These are phyloP conservation scores for Rhinocladiella mackenziei DNA, from an alignment of 2,329 filamentous ascomycete species.

Conservation along the genomic window DNA sequence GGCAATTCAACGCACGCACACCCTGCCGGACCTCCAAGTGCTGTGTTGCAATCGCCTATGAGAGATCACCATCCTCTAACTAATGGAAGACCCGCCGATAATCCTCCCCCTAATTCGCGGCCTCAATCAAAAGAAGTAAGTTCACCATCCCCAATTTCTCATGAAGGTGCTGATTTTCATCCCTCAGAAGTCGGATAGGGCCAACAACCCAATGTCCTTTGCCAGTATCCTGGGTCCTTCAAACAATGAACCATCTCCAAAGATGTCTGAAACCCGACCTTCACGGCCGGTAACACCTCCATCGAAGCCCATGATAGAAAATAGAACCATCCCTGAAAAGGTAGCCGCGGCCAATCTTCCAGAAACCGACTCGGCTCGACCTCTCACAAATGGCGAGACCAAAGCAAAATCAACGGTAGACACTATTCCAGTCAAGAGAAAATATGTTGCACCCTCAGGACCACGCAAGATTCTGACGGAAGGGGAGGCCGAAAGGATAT, in stretches of 20 bases:
- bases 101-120: slow-evolving; percentile 35
- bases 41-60: slow-evolving; percentile 41
- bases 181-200: slow-evolving; percentile 64
- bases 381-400: slow-evolving; percentile 19
- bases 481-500: slow-evolving; percentile 65
- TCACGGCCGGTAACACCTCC: slow-evolving; percentile 29
- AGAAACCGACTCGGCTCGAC: slow-evolving; percentile 27
- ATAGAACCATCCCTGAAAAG: slow-evolving; percentile 7
- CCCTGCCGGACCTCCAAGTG: slow-evolving; percentile 37
- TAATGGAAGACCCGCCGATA: slow-evolving; percentile 35
- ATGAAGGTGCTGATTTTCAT: slow-evolving; percentile 26
- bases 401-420: slow-evolving; percentile 37
- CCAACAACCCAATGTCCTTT: slow-evolving; percentile 88
- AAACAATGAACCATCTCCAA: slow-evolving; percentile 31
- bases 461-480: slow-evolving; percentile 52
- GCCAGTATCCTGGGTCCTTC: slow-evolving; percentile 69
- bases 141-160: slow-evolving; percentile 8
- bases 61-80: slow-evolving; percentile 39
- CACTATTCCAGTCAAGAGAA: slow-evolving; percentile 44
- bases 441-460: slow-evolving; percentile 56
- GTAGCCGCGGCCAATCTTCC: slow-evolving; percentile 24
- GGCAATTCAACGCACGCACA: slow-evolving; percentile 41
- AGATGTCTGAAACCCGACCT: slow-evolving; percentile 24
- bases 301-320: slow-evolving; percentile 24
- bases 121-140: slow-evolving; percentile 40